phyloP scores from a whole-genome alignment of 1,284 basidiomycete genomes.

The Ustilago tritici region DNA sequence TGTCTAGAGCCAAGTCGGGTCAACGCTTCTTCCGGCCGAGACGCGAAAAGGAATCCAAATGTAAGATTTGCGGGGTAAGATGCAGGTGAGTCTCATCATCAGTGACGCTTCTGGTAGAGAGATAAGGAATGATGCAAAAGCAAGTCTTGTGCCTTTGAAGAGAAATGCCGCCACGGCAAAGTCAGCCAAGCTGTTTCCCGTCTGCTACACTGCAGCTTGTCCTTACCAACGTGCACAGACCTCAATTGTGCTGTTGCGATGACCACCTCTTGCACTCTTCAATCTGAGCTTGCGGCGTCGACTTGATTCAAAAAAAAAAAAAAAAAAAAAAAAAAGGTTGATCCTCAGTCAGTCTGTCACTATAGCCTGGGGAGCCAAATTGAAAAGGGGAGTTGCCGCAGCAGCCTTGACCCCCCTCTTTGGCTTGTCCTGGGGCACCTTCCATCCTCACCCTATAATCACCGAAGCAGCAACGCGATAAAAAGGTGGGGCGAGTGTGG shows the following conservation, averaged over 20 bases:
- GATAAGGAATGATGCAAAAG: not conserved
- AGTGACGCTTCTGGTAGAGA: not conserved
- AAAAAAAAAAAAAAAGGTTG: not conserved
- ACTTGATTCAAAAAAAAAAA: not conserved
- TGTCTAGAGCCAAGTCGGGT: no score
- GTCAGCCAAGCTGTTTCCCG: not conserved
- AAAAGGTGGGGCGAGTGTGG: conserved; percentile 1
- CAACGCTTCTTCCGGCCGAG: not conserved
- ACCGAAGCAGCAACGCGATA: not conserved
- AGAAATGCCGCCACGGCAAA: not conserved
- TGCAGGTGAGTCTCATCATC: conserved; percentile 22
- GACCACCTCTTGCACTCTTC: not conserved
- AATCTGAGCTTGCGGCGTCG: not conserved
- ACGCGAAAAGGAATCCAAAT: not conserved
- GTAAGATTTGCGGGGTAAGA: conserved; percentile 31
- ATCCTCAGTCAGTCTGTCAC: not conserved
- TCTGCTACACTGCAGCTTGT: not conserved
- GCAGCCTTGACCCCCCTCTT: not conserved
- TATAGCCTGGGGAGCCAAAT: not conserved
- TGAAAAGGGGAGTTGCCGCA: not conserved
- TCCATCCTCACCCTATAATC: not conserved
- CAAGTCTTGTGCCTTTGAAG: not conserved
- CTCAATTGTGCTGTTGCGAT: not conserved
- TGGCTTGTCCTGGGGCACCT: not conserved
- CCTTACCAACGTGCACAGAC: not conserved